phyloP scores from a whole-genome alignment of 805 yeast genomes.

The Cyberlindnera meyerae region DNA sequence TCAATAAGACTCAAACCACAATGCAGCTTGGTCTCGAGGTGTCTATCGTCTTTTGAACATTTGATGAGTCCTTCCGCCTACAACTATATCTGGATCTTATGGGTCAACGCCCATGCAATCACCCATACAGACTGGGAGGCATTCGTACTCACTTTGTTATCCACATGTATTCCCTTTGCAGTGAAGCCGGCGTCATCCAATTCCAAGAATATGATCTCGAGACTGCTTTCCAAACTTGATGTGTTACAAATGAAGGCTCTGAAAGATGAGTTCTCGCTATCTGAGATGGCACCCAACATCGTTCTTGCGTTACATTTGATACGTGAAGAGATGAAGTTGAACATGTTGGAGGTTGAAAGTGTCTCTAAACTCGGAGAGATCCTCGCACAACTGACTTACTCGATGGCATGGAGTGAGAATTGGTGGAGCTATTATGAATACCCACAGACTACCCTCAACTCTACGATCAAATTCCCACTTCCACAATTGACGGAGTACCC shows the following conservation, averaged over 20 bases:
- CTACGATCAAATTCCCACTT: constrained; percentile 34
- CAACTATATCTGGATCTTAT: constrained; percentile 55
- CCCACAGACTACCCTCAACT: constrained; percentile 32
- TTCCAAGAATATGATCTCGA: constrained; percentile 11
- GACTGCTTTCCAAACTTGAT: constrained; percentile 9
- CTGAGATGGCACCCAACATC: constrained; percentile 57
- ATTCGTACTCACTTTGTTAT: constrained; percentile 45
- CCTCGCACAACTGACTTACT: constrained; percentile 53
- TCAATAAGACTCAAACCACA: constrained; percentile 41
- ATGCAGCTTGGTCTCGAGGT: constrained; percentile 36
- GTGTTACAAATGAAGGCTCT: constrained; percentile 19
- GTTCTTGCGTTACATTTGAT: constrained; percentile 67
- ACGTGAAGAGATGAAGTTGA: constrained; percentile 68
- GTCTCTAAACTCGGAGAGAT: constrained; percentile 44
- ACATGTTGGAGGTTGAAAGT: constrained; percentile 37
- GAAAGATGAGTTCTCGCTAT: constrained; percentile 32
- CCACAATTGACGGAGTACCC: constrained; percentile 41
- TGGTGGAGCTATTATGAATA: constrained; percentile 59
- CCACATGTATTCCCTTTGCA: constrained; percentile 45
- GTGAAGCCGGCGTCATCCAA: constrained; percentile 20
- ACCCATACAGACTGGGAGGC: constrained; percentile 56
- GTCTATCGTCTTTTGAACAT: constrained; percentile 47
- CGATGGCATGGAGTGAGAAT: constrained; percentile 69
- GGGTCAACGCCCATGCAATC: constrained; percentile 52
- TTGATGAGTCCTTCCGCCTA: constrained; percentile 54